Evolutionary conservation across 2,329 filamentous ascomycete genomes (phyloP).

Genomic region (Diaporthe ampelina): DNA sequence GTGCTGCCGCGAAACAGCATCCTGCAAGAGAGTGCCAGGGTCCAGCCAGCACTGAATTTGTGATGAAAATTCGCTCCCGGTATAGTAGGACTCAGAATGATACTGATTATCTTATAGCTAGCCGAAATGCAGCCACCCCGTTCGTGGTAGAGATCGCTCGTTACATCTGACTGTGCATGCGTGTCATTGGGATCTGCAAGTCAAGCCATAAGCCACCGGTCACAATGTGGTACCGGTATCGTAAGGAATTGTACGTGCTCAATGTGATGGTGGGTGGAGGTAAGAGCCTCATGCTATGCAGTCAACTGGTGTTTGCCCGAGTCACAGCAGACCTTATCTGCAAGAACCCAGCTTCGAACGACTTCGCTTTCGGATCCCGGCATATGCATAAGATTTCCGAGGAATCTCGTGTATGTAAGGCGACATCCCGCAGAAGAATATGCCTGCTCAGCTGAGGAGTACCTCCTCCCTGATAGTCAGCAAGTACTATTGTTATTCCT

Average conservation of each 20-base stretch:
- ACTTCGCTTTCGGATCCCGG: not conserved
- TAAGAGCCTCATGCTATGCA: not conserved
- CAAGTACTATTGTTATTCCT: no score
- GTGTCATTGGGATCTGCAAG: not conserved
- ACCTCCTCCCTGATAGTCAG: no score
- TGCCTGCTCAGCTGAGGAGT: not conserved
- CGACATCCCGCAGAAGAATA: not conserved
- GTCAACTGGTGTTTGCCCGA: not conserved
- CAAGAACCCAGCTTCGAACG: not conserved
- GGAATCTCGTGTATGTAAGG: not conserved
- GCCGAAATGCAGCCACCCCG: not conserved
- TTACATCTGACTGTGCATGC: not conserved
- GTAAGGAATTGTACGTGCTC: not conserved
- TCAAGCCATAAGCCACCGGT: not conserved
- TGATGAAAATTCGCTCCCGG: not conserved
- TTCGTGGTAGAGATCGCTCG: not conserved
- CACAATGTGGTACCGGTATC: not conserved
- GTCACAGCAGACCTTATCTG: not conserved
- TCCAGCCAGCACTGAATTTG: not conserved
- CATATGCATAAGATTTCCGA: not conserved
- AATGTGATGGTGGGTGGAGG: not conserved
- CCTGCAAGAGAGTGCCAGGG: not conserved
- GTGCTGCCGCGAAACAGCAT: not conserved
- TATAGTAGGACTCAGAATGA: not conserved
- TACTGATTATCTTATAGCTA: conserved; percentile 20